phyloP scores from a whole-genome alignment of 345 rosid species.

The Linum tenue region DNA sequence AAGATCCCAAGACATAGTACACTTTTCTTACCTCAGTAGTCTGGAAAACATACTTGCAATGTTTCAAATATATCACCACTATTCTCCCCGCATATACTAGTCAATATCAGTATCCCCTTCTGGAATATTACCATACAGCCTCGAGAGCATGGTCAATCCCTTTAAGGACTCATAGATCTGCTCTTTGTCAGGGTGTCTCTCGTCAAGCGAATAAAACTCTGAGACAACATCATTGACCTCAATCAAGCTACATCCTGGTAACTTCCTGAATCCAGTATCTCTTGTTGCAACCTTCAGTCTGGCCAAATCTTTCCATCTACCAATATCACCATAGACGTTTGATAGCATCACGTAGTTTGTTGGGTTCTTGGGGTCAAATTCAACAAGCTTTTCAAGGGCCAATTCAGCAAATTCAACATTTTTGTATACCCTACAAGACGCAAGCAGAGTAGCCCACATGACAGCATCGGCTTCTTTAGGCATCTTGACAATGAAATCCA shows the following conservation, averaged over 20 bases:
- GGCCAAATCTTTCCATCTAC: constrained; percentile 69
- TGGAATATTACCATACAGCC: constrained; percentile 12
- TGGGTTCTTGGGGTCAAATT: constrained; percentile 66
- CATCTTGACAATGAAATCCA: constrained; percentile 59
- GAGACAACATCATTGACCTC: constrained; percentile 49
- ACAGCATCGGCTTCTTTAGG: constrained; percentile 65
- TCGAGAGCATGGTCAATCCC: constrained; percentile 35
- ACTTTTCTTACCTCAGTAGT: too few relatives aligned
- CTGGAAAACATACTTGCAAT: neutral
- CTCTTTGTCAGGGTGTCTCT: constrained; percentile 49
- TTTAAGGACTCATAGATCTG: constrained; percentile 39
- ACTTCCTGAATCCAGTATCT: constrained; percentile 62
- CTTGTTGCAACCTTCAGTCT: constrained; percentile 67
- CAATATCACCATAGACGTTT: constrained; percentile 59
- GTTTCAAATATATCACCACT: neutral
- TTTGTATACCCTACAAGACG: constrained; percentile 65
- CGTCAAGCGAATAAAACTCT: constrained; percentile 70
- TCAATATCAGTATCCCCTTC: neutral
- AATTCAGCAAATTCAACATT: constrained; percentile 64
- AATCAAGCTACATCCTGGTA: constrained; percentile 72
- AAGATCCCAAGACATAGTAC: too few relatives aligned
- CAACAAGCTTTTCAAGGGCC: constrained; percentile 46
- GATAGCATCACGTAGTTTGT: constrained; percentile 67
- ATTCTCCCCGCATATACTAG: neutral
- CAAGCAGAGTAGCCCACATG: constrained; percentile 74